A percentile compares a stretch with the other conserved stretches of the same genome.
Evolutionary conservation across 2,329 filamentous ascomycete genomes (phyloP).

Genomic region (Pseudogymnoascus sp.): DNA sequence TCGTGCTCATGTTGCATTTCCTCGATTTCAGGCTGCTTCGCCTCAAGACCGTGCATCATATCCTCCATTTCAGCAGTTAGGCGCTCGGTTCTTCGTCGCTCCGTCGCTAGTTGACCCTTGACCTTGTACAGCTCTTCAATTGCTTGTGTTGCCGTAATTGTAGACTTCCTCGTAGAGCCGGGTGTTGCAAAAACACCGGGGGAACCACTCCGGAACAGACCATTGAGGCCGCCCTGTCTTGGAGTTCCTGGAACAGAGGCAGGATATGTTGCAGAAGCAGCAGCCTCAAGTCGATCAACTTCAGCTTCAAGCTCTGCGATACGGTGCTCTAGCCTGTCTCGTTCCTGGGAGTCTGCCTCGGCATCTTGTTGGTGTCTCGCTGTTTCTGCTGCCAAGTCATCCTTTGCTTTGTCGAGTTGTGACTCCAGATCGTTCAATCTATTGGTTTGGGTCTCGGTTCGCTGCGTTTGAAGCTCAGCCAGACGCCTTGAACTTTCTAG

Average conservation of each 20-base stretch:
- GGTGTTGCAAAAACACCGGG: conserved; percentile 50
- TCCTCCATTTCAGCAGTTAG: conserved; percentile 73
- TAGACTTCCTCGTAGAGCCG: conserved; percentile 45
- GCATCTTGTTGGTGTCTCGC: conserved; percentile 43
- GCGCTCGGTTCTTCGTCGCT: conserved; percentile 66
- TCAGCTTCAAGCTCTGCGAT: conserved; percentile 57
- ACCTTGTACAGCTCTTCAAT: conserved; percentile 57
- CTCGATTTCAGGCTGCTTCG: conserved; percentile 78
- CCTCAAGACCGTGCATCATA: conserved; percentile 76
- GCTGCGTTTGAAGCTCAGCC: conserved; percentile 72
- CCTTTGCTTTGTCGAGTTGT: conserved; percentile 48
- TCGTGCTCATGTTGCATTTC: conserved; percentile 76
- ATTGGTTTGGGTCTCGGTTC: conserved; percentile 62
- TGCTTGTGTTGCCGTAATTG: conserved; percentile 51
- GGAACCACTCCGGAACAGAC: conserved; percentile 46
- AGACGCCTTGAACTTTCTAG: conserved; percentile 73
- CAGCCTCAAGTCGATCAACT: conserved; percentile 50
- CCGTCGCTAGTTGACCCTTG: conserved; percentile 64
- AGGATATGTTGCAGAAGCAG: conserved; percentile 32
- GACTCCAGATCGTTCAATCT: conserved; percentile 62
- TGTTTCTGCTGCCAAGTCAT: conserved; percentile 53
- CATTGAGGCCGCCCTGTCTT: conserved; percentile 38
- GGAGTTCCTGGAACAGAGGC: conserved; percentile 49
- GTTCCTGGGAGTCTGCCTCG: conserved; percentile 49
- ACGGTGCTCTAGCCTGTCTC: conserved; percentile 51